A percentile compares a stretch with the other conserved stretches of the same genome.
Evolutionary conservation across 768 basidiomycete genomes (phyloP).

Genomic region (Astraeus odoratus): DNA sequence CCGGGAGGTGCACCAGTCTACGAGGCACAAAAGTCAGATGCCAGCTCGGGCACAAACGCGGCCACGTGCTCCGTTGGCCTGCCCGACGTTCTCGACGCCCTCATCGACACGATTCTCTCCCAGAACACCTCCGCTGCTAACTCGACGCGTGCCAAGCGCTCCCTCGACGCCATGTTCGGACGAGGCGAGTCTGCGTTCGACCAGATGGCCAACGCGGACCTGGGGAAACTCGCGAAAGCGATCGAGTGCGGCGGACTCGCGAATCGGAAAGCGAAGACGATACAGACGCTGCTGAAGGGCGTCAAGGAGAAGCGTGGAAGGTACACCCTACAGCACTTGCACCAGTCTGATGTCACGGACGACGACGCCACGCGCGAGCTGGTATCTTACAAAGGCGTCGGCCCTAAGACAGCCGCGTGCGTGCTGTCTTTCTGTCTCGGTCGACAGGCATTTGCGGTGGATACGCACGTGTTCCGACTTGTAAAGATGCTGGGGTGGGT

Average conservation of each 20-base stretch:
- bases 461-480: conserved; percentile 55
- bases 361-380: conserved; percentile 52
- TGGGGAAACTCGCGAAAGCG: conserved; percentile 37
- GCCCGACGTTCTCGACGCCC: conserved; percentile 49
- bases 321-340: conserved; percentile 55
- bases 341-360: conserved; percentile 27
- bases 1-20: conserved; percentile 22
- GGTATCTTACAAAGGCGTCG: conserved; percentile 50
- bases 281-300: conserved; percentile 39
- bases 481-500: conserved; percentile 40
- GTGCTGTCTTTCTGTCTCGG: conserved; percentile 56
- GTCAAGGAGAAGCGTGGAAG: conserved; percentile 41
- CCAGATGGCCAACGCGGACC: conserved; percentile 39
- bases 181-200: conserved; percentile 37
- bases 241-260: conserved; percentile 52
- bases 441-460: conserved; percentile 56
- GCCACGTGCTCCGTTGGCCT: conserved; percentile 40
- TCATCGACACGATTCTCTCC: conserved; percentile 54
- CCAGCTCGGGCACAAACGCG: conserved; percentile 1
- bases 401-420: conserved; percentile 59
- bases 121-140: conserved; percentile 51
- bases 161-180: conserved; percentile 43
- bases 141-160: conserved; percentile 42
- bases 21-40: conserved; percentile 8
- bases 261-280: conserved; percentile 51